These are phyloP conservation scores for Talaromyces wortmannii DNA, from an alignment of 495 filamentous ascomycete genomes.

Conservation along the genomic window DNA sequence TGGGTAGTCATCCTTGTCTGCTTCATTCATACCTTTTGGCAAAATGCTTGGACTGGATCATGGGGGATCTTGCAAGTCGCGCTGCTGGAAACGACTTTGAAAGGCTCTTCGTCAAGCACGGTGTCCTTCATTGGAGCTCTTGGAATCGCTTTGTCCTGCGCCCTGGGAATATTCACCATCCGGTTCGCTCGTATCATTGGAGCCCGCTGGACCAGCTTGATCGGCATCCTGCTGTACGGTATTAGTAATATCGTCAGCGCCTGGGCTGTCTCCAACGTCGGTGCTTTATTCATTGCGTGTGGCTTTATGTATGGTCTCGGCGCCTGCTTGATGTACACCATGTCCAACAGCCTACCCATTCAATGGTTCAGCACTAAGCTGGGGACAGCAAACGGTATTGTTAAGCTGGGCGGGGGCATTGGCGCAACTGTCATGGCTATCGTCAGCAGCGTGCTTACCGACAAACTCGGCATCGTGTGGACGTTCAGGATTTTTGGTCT, in stretches of 20 bases:
- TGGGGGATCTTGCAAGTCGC: constrained; percentile 42
- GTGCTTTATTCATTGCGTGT: constrained; percentile 33
- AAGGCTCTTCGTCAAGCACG: constrained; percentile 10
- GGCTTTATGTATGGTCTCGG: constrained; percentile 32
- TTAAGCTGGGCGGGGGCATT: constrained; percentile 34
- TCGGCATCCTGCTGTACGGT: neutral
- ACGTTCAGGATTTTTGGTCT: constrained; percentile 31
- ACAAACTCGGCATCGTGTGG: constrained; percentile 27
- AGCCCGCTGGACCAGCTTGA: neutral
- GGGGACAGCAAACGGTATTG: constrained; percentile 35
- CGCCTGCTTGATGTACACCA: constrained; percentile 17
- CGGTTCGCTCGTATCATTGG: neutral
- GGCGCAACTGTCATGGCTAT: constrained; percentile 26
- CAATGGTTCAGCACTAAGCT: constrained; percentile 33
- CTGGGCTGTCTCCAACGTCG: constrained; percentile 26
- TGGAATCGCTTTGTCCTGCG: neutral
- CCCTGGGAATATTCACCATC: neutral
- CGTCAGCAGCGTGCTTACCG: constrained; percentile 20
- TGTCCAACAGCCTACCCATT: constrained; percentile 14
- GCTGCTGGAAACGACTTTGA: constrained; percentile 17
- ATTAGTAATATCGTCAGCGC: constrained; percentile 11
- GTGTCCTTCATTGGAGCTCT: neutral
- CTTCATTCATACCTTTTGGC: constrained; percentile 29
- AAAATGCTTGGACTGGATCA: constrained; percentile 26
- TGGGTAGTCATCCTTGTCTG: constrained; percentile 38